Evolutionary conservation across 1,284 basidiomycete genomes (phyloP), one percentile per base, ranked within the genome.

Genomic region (Austroboletus novae-zelandiae): DNA sequence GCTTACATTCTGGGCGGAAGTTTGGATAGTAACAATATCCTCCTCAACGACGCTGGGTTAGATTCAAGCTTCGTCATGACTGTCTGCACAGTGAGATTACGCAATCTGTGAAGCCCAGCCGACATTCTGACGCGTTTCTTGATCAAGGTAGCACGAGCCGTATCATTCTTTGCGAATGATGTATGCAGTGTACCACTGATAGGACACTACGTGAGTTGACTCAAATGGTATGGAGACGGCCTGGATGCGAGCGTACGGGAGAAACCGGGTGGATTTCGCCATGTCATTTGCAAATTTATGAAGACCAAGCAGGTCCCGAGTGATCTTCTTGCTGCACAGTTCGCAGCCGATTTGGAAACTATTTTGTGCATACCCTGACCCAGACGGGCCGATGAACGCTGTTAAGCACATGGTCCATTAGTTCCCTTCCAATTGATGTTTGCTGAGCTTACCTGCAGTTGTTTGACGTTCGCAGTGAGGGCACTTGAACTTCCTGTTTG

Each of bases 351-450:
- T 23, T 5, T 11, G 30, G 31, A 74, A 73, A 2, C 53, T 54
- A 10, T 50, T 54, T 47, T 74, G 72, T 5, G 67, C 62, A 48
- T 71, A 74, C 9, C 73, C 72, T 2, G 23, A 20, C 30, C 44
- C 43, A 2, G 27, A 5, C 3, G 31, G 27, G 13, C 34, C 27
- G 9, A 60, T 20, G 29, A 68, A 67, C 13, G 61, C 71, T 74
- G 14, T 9, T 1, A 23, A 23, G 20, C 20, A 7, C 6, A 15
- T 11, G 13, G 13, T 9, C 25, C 13, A 9, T 25, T 49, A 8
- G 45, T 40, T 17, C 6, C 15, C 18, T 23, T 23, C 20, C 5
- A 2, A 5, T 23, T 5, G 20, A 5, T 23, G 20, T 23, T 23
- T 3, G 20, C 4, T 6, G 5, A 20, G 9, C 56, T 37, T n/a